These are phyloP conservation scores for Didymosphaeria variabile DNA, from an alignment of 2,329 filamentous ascomycete species.

Conservation along the genomic window DNA sequence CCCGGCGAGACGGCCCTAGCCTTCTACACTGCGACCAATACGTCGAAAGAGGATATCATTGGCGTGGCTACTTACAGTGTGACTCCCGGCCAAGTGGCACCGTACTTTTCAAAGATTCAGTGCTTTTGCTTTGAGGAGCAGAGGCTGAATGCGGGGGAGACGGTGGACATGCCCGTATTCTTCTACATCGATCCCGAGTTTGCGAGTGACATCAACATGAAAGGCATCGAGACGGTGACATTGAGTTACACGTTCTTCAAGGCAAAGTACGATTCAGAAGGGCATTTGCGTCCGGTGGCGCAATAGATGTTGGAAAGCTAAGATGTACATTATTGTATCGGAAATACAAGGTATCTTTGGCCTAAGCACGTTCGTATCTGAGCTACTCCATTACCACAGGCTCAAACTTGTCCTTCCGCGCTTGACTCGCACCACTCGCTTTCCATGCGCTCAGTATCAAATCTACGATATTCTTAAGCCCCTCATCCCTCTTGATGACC, in stretches of 20 bases:
- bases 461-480: conserved; percentile 85
- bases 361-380: neutral
- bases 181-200: conserved; percentile 99
- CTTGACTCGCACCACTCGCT: conserved; percentile 75
- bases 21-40: conserved; percentile 97
- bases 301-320: conserved; percentile 11
- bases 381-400: conserved; percentile 45
- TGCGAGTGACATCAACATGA: conserved; percentile 91
- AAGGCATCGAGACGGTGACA: conserved; percentile 91
- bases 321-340: conserved; percentile 12
- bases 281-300: conserved; percentile 66
- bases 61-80: conserved; percentile 98
- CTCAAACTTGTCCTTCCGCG: conserved; percentile 44
- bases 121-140: conserved; percentile 99
- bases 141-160: conserved; percentile 91
- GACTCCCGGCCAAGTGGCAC: conserved; percentile 92
- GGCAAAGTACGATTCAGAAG: conserved; percentile 84
- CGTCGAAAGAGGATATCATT: conserved; percentile 90
- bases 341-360: neutral
- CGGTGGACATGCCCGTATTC: conserved; percentile 99
- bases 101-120: conserved; percentile 99
- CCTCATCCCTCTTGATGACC: conserved; percentile 92
- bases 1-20: conserved; percentile 96
- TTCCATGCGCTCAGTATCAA: conserved; percentile 93
- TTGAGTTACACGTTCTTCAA: conserved; percentile 99